Evolutionary conservation across 2,329 filamentous ascomycete genomes (phyloP).

Genomic region (Cercospora janseana): DNA sequence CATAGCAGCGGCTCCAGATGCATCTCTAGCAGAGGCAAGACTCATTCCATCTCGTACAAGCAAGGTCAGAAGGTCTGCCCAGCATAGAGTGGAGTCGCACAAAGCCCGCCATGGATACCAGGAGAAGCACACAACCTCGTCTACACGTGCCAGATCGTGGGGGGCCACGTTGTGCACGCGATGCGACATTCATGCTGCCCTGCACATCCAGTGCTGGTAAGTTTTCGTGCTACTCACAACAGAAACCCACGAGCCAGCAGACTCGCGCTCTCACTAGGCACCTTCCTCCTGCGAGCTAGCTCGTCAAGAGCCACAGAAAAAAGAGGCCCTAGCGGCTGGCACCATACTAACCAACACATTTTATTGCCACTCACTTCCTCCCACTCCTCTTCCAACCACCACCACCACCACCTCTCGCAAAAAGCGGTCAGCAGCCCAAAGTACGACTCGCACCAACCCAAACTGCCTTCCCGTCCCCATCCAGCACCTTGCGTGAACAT

Average conservation of each 20-base stretch:
- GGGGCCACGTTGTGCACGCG: not conserved
- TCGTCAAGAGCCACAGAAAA: not conserved
- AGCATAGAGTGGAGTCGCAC: no score
- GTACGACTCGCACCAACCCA: no score
- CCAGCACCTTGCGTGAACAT: conserved; percentile 6
- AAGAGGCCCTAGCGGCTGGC: not conserved
- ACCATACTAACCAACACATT: conserved; percentile 3
- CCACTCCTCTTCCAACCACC: no score
- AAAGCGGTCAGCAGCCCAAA: conserved; percentile 7
- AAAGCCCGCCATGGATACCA: conserved; percentile 10
- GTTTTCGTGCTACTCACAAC: no score
- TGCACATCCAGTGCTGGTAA: no score
- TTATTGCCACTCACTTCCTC: no score
- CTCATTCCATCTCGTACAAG: no score
- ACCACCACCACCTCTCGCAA: not conserved
- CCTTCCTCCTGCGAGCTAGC: not conserved
- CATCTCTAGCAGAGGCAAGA: no score
- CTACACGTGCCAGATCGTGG: conserved; percentile 6
- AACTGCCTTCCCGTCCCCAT: no score
- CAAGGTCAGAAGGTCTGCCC: no score
- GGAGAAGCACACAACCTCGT: not conserved
- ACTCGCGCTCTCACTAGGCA: not conserved
- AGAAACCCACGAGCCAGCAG: no score
- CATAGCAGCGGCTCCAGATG: no score
- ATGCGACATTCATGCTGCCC: not conserved